Percentiles rank a stretch among this genome's conserved stretches.
Evolutionary conservation across 371 early-diverging fungal species (phyloP).

Genomic region (Circinella minor): DNA sequence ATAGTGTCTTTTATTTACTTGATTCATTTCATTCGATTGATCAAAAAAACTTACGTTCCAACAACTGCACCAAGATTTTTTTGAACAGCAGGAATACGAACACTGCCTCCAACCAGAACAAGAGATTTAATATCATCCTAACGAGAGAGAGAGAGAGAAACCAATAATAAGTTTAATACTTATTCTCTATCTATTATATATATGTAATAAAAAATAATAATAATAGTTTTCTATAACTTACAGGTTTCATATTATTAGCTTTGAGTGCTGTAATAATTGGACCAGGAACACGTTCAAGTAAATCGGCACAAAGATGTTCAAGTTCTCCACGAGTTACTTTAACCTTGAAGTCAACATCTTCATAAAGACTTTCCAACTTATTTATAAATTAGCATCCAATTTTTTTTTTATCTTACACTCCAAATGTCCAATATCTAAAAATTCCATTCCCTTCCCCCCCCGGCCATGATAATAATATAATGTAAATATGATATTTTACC

Average conservation of each 20-base stretch:
- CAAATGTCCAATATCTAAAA: not conserved
- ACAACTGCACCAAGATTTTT: conserved; percentile 66
- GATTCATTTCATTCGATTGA: too few species aligned
- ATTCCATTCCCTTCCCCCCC: not conserved
- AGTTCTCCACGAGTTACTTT: conserved; percentile 81
- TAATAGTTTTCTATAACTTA: conserved; percentile 28
- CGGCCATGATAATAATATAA: not conserved
- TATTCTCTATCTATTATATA: too few species aligned
- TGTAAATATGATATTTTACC: conserved; percentile 42
- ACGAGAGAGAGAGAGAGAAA: too few species aligned
- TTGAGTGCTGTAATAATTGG: conserved; percentile 77
- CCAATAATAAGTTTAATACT: too few species aligned
- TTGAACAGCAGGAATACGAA: conserved; percentile 89
- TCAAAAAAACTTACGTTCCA: conserved; percentile 65
- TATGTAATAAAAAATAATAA: not conserved
- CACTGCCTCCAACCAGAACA: conserved; percentile 94
- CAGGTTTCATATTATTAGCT: conserved; percentile 71
- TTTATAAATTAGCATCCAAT: not conserved
- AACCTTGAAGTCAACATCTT: conserved; percentile 84
- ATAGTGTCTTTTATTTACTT: too few species aligned
- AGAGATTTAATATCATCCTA: conserved; percentile 78
- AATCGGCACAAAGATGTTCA: conserved; percentile 69
- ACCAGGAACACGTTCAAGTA: conserved; percentile 70
- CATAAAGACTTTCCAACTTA: conserved; percentile 83
- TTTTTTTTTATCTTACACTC: not conserved